These are phyloP conservation scores for Leccinum subgranulosum DNA, from an alignment of 768 basidiomycete genomes.

Conservation along the genomic window DNA sequence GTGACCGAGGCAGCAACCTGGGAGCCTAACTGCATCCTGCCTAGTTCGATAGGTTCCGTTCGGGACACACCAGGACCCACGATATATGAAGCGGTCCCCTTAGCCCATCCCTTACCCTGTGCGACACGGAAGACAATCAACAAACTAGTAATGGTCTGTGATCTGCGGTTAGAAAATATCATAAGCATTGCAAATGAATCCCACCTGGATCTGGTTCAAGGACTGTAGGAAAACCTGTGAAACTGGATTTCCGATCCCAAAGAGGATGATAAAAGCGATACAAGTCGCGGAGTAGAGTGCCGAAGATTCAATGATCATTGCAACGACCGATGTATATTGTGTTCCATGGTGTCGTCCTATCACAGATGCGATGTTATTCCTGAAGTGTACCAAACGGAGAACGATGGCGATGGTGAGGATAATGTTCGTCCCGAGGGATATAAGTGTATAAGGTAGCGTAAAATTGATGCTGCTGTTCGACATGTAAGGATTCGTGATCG, in stretches of 20 bases:
- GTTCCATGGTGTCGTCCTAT: background rate
- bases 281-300: background rate
- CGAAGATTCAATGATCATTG: background rate
- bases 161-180: background rate
- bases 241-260: background rate
- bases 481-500: too few species aligned
- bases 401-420: background rate
- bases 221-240: background rate
- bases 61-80: background rate
- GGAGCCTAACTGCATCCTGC: background rate
- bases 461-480: background rate
- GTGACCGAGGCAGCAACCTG: background rate
- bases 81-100: background rate
- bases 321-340: background rate
- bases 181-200: background rate
- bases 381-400: background rate
- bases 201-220: background rate
- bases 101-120: background rate
- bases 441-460: background rate
- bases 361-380: background rate
- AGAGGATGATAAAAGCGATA: background rate
- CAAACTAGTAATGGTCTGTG: background rate
- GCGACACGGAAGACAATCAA: background rate
- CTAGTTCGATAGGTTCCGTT: background rate
- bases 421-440: background rate